Base-by-base conservation (phyloP, 352 stramenopile genomes). In the Phytopythium delawarense region DNA sequence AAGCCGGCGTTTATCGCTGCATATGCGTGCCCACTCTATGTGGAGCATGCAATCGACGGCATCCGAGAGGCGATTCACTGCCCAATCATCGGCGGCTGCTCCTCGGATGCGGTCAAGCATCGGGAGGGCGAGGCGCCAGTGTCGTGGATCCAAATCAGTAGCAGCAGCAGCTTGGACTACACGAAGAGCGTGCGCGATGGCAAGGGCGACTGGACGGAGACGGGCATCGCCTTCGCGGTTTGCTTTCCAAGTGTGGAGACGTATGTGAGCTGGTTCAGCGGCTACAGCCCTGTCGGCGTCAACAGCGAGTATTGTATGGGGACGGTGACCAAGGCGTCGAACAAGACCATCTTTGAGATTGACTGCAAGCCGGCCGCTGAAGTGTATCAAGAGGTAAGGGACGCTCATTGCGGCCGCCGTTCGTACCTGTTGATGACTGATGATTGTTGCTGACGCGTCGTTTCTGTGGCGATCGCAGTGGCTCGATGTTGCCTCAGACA, bases 91-190 rank as follows among this genome's bases (percentile, higher is more conserved):
- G 87, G 87, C 56, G 87, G 87, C 8, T 96, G 87, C 51, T 96
- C 87, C 30, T 91, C 84, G 7, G 84, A 94, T 54, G 86, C 87
- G 7, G 75, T 78, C 11, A 87, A 84, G 57, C 81, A 92, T 46
- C 75, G 81, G 1, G 81, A 92, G 23, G 81, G 76, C 15, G 81
- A 82, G 35, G 76, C 81, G 15, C 74, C 81, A 2, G 78, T 92
- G 37, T 91, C 78, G 30, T 94, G 86, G 87, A 90, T 94, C 48
- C 87, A 96, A 64, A 94, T 96, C 56, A 92, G 84, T 54, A 96
- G 87, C 55, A 88, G 84, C 37, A 90, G 86, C 63, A 91, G 78
- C 54, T 84, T 72, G 6, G 81, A 92, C 57, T 90, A 91, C 62
- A 89, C 79, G 25, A 91, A 93, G 61, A 88, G 77, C 61, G 79